Evolutionary conservation across 2,329 filamentous ascomycete species (phyloP).

Genomic region (Chaetomiaceae sp.): DNA sequence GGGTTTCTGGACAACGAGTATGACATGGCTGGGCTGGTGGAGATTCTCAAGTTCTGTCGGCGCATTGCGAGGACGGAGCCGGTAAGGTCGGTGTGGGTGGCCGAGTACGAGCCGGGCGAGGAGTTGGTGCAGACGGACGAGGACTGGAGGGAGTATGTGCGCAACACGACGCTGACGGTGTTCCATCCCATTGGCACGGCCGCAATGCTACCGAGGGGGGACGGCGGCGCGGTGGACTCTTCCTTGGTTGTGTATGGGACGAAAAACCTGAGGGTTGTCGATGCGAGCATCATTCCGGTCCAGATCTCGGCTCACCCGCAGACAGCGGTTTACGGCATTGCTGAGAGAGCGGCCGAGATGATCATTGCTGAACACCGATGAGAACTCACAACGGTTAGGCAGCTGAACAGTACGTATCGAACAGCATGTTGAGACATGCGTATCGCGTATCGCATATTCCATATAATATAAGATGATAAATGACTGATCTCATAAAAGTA

Average conservation of each 20-base stretch:
- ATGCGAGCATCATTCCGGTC: conserved; percentile 16
- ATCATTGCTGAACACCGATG: conserved; percentile 1
- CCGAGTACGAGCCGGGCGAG: conserved; percentile 32
- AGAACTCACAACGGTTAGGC: no score
- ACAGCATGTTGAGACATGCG: no score
- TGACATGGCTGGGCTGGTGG: conserved; percentile 24
- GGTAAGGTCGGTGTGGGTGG: conserved; percentile 27
- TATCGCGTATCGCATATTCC: no score
- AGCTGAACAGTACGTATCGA: no score
- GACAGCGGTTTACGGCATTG: conserved; percentile 20
- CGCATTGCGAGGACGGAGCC: conserved; percentile 29
- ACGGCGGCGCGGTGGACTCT: conserved; percentile 16
- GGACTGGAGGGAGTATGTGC: conserved; percentile 12
- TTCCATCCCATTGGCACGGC: conserved; percentile 16
- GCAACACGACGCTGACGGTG: conserved; percentile 8
- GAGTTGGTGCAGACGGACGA: conserved; percentile 16
- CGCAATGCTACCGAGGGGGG: conserved; percentile 15
- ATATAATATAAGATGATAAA: no score
- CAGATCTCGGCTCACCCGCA: conserved; percentile 17
- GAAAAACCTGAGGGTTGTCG: conserved; percentile 16
- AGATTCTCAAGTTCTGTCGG: conserved; percentile 28
- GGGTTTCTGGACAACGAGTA: conserved; percentile 28
- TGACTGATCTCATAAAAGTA: no score
- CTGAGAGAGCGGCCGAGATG: conserved; percentile 17
- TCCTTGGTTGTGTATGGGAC: conserved; percentile 16